Conservation (phyloP, 495 filamentous ascomycete genomes). For the Daldinia grandis region DNA sequence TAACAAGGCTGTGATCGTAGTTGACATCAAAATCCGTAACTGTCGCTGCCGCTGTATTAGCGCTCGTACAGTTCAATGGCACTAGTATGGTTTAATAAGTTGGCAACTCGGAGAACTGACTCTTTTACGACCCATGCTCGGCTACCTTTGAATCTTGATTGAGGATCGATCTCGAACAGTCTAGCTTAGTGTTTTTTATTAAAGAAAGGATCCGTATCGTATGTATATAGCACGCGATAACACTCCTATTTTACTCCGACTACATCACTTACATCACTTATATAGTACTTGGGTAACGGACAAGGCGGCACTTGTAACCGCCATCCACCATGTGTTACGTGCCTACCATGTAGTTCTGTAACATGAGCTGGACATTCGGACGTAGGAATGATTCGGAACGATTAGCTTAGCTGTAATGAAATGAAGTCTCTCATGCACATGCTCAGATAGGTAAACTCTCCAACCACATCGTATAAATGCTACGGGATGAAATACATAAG, state of each 20-base stretch:
- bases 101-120: background rate
- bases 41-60: background rate
- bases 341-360: background rate
- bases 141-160: constrained; percentile 36
- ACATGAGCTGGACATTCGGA: background rate
- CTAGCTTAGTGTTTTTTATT: constrained; percentile 2
- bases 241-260: too few relatives aligned
- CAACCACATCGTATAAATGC: constrained; percentile 9
- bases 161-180: constrained; percentile 40
- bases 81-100: constrained; percentile 10
- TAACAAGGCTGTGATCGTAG: background rate
- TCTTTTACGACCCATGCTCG: constrained; percentile 21
- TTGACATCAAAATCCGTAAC: background rate
- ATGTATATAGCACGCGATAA: background rate
- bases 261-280: background rate
- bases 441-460: constrained; percentile 1
- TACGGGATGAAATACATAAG: constrained; percentile 7
- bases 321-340: background rate
- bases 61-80: background rate
- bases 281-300: background rate
- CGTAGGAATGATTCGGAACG: constrained; percentile 1
- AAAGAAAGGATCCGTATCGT: background rate
- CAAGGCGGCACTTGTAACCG: background rate
- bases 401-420: background rate
- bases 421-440: background rate